Evolutionary conservation across 306 rosid species (phyloP).

Genomic region (Betula pendula): DNA sequence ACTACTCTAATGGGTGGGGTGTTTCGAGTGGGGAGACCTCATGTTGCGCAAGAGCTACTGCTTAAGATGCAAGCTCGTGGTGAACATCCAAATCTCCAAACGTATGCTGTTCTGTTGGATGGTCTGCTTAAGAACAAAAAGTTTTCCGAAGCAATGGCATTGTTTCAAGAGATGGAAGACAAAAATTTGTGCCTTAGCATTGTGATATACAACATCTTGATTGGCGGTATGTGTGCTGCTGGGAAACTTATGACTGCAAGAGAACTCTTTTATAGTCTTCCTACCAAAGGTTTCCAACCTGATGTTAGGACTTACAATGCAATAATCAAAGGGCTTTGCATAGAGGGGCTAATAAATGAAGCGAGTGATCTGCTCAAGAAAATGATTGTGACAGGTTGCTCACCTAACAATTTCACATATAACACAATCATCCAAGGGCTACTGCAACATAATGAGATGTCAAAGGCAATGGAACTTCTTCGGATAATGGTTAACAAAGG

Average conservation of each 20-base stretch:
- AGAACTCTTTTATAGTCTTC: slow-evolving; percentile 38
- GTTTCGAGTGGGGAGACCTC: slow-evolving; percentile 35
- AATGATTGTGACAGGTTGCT: slow-evolving; percentile 34
- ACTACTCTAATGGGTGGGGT: slow-evolving; percentile 38
- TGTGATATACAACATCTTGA: too few relatives aligned
- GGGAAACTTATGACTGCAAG: slow-evolving; percentile 33
- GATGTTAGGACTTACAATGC: slow-evolving; percentile 36
- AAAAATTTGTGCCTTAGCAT: not conserved
- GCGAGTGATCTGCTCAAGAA: slow-evolving; percentile 31
- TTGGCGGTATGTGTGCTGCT: slow-evolving; percentile 12
- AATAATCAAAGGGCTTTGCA: slow-evolving; percentile 43
- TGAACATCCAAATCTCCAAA: slow-evolving; percentile 40
- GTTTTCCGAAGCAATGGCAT: slow-evolving; percentile 33
- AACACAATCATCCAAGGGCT: slow-evolving; percentile 5
- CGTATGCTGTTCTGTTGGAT: slow-evolving; percentile 38
- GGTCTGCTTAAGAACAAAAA: not conserved
- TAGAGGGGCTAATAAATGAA: slow-evolving; percentile 33
- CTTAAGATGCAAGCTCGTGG: slow-evolving; percentile 28
- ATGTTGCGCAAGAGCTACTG: slow-evolving; percentile 34
- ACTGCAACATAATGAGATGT: slow-evolving; percentile 28
- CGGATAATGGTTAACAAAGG: slow-evolving; percentile 32
- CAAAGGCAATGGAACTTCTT: slow-evolving; percentile 33
- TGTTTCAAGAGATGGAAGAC: slow-evolving; percentile 36
- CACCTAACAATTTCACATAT: slow-evolving; percentile 32
- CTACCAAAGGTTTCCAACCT: slow-evolving; percentile 35